phyloP scores from a whole-genome alignment of 768 basidiomycete species.

The Phallus indusiatus region DNA sequence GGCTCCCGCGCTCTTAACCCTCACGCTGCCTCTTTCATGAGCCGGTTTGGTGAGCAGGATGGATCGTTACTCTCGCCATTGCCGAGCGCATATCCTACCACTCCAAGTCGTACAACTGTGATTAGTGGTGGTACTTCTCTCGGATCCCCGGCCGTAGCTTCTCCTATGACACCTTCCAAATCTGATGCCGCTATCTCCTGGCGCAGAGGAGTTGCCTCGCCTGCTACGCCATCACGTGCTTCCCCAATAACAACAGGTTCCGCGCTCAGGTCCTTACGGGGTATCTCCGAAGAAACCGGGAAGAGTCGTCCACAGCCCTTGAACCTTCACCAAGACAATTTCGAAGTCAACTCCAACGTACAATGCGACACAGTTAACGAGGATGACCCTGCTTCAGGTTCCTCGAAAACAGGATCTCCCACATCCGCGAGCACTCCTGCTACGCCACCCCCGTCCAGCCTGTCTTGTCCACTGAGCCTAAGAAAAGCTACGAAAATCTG shows the following conservation, averaged over 20 bases:
- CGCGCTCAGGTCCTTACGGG: neutral
- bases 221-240: slow-evolving; percentile 42
- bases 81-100: slow-evolving; percentile 32
- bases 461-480: slow-evolving; percentile 78
- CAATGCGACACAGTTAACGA: slow-evolving; percentile 43
- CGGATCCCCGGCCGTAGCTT: slow-evolving; percentile 40
- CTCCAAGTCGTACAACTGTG: slow-evolving; percentile 54
- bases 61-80: slow-evolving; percentile 5
- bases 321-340: slow-evolving; percentile 24
- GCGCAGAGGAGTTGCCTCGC: slow-evolving; percentile 52
- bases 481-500: slow-evolving; percentile 82
- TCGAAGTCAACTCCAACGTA: slow-evolving; percentile 36
- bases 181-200: slow-evolving; percentile 74
- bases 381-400: slow-evolving; percentile 44
- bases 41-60: slow-evolving; percentile 28
- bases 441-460: slow-evolving; percentile 68
- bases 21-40: slow-evolving; percentile 27
- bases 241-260: slow-evolving; percentile 28
- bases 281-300: slow-evolving; percentile 13
- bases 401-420: slow-evolving; percentile 38
- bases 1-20: slow-evolving; percentile 50
- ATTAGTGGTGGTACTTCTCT: slow-evolving; percentile 69
- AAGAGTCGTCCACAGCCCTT: slow-evolving; percentile 58
- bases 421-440: slow-evolving; percentile 40
- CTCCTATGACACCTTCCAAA: slow-evolving; percentile 48